Conservation (phyloP, 345 rosid genomes). For the Brassica napus region DNA sequence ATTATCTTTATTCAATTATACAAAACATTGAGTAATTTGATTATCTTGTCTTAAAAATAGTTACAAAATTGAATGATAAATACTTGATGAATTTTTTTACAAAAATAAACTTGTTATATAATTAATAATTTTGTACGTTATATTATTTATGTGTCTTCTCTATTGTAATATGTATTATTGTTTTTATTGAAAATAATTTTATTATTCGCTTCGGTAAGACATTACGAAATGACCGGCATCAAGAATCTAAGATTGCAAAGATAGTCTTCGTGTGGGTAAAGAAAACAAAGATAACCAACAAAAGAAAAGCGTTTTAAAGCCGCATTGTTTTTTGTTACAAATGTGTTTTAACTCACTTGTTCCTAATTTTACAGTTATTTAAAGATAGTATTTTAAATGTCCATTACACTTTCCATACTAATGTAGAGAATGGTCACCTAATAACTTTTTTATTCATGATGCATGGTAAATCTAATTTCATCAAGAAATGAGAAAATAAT, state of each 20-base stretch:
- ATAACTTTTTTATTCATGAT: constrained; percentile 18
- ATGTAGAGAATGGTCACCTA: not conserved
- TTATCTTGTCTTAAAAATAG: too few species aligned
- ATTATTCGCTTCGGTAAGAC: too few species aligned
- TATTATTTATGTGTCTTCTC: too few species aligned
- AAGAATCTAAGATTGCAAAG: not conserved
- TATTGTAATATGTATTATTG: too few species aligned
- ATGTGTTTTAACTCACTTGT: not conserved
- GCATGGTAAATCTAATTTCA: constrained; percentile 10
- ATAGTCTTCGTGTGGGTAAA: not conserved
- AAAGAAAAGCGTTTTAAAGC: not conserved
- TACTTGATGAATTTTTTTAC: too few species aligned
- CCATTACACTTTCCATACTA: not conserved
- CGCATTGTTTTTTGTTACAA: not conserved
- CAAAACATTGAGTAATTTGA: too few species aligned
- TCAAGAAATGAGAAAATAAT: constrained; percentile 33
- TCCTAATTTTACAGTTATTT: not conserved
- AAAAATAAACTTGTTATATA: too few species aligned
- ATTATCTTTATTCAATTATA: too few species aligned
- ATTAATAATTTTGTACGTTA: too few species aligned
- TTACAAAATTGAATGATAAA: too few species aligned
- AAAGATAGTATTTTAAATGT: not conserved
- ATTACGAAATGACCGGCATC: not conserved
- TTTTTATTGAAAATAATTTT: too few species aligned
- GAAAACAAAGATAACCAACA: not conserved